These are phyloP conservation scores for Metschnikowia santaceciliae DNA, from an alignment of 805 yeast genomes.

Conservation along the genomic window DNA sequence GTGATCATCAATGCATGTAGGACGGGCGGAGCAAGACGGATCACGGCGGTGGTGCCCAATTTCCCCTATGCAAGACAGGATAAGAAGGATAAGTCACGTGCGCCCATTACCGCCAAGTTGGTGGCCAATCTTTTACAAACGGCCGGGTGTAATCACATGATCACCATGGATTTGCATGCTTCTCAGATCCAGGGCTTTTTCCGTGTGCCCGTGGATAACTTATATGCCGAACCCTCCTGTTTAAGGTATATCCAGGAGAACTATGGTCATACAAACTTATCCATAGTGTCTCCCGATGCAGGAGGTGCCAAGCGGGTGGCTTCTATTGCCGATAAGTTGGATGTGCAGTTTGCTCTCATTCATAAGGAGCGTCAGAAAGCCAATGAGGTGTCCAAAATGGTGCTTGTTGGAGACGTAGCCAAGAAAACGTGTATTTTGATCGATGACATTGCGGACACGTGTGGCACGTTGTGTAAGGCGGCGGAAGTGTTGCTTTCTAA, in stretches of 20 bases:
- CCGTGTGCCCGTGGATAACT: slow-evolving; percentile 90
- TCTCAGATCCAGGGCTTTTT: slow-evolving; percentile 98
- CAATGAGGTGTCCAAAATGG: slow-evolving; percentile 93
- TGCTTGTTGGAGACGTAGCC: slow-evolving; percentile 89
- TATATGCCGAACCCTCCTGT: slow-evolving; percentile 92
- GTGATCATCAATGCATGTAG: slow-evolving; percentile 92
- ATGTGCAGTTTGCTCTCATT: slow-evolving; percentile 88
- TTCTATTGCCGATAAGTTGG: slow-evolving; percentile 85
- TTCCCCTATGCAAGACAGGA: slow-evolving; percentile 98
- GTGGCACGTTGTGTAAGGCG: slow-evolving; percentile 95
- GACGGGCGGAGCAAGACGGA: slow-evolving; percentile 91
- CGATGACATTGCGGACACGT: slow-evolving; percentile 98
- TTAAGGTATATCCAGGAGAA: slow-evolving; percentile 73
- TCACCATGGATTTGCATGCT: slow-evolving; percentile 96
- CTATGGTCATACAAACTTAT: slow-evolving; percentile 47
- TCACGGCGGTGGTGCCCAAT: slow-evolving; percentile 92
- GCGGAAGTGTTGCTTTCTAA: slow-evolving; percentile 79
- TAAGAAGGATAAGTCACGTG: slow-evolving; percentile 91
- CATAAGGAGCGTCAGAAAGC: slow-evolving; percentile 96
- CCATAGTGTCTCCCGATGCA: slow-evolving; percentile 95
- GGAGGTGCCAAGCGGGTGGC: slow-evolving; percentile 99
- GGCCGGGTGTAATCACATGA: slow-evolving; percentile 93
- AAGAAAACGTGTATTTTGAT: slow-evolving; percentile 79
- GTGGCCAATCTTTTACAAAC: slow-evolving; percentile 89
- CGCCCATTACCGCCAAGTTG: slow-evolving; percentile 93